Conservation (phyloP, 2,329 filamentous ascomycete genomes). For the Talaromyces islandicus region DNA sequence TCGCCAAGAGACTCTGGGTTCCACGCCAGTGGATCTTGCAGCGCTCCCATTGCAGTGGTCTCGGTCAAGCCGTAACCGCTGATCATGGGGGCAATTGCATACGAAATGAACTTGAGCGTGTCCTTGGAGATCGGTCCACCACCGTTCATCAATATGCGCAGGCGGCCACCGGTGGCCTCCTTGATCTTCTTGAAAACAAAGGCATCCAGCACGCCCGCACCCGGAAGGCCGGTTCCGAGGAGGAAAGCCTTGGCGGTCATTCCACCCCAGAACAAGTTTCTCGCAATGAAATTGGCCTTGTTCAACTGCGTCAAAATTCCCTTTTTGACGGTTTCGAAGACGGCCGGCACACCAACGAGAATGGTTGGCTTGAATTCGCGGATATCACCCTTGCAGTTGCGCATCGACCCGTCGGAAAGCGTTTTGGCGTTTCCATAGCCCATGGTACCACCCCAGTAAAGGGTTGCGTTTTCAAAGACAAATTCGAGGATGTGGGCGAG, state of each 20-base stretch:
- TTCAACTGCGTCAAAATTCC: conserved; percentile 78
- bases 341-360: conserved; percentile 88
- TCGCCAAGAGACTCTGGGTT: conserved; percentile 71
- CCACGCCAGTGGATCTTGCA: conserved; percentile 73
- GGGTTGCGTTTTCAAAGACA: conserved; percentile 83
- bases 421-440: conserved; percentile 91
- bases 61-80: conserved; percentile 92
- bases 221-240: conserved; percentile 47
- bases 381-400: conserved; percentile 90
- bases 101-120: conserved; percentile 83
- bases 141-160: conserved; percentile 90
- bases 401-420: conserved; percentile 75
- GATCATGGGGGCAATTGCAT: conserved; percentile 92
- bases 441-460: conserved; percentile 86
- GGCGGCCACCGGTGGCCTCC: conserved; percentile 76
- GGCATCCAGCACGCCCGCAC: conserved; percentile 60
- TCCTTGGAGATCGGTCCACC: conserved; percentile 84
- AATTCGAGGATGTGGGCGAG: conserved; percentile 96
- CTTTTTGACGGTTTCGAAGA: conserved; percentile 98
- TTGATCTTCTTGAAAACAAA: conserved; percentile 91
- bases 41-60: conserved; percentile 62
- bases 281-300: conserved; percentile 61
- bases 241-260: conserved; percentile 57
- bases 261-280: conserved; percentile 71
- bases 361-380: conserved; percentile 84